Base-by-base conservation (phyloP, 257 asterid species). In the Mitragyna speciosa region DNA sequence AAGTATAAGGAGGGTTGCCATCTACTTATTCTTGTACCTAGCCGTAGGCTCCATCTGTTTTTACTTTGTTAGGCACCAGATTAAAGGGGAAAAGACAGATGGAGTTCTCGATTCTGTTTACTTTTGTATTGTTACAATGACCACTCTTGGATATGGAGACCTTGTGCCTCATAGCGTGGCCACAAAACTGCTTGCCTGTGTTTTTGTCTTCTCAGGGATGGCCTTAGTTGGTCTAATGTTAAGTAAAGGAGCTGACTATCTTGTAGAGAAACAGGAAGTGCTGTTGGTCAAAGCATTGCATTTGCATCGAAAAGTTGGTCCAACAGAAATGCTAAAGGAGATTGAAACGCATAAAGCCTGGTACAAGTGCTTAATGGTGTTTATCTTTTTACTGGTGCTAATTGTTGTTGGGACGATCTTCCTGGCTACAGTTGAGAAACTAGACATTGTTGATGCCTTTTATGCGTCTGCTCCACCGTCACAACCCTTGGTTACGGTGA, bases 401-500 rank as follows among this genome's bases (percentile, higher is more conserved):
- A 30, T 92, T 76, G 7, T 80, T n/a, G 76, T 61, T 12, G 98
- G 99, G 76, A 91, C 91, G 1, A 70, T 87, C 14, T 87, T 94
- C 78, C 84, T 96, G 52, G 78, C 63, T 45, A 85, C 72, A 63
- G 83, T 92, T 48, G 99, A 96, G 92, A 86, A 87, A 49, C 66
- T 96, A 80, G 87, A 83, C 30, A 9, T 85, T 33, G 70, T 96
- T 5, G 99, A 94, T 80, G 95, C 98, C 24, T 82, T 96, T 72
- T 94, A 96, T 94, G 98, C 7, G 96, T 92, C 64, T 92, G 96
- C 85, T 89, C 94, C 51, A 91, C 98, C 20, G 73, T 96, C 74
- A 91, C 99, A 36, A 96, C 98, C 20, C 87, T 96, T 73, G 99
- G 98, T 5, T 96, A 96, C 45, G 99, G 99, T 74, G 99, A 96